phyloP scores from a whole-genome alignment of 257 asterid species.

The Linderniella brevidens region DNA sequence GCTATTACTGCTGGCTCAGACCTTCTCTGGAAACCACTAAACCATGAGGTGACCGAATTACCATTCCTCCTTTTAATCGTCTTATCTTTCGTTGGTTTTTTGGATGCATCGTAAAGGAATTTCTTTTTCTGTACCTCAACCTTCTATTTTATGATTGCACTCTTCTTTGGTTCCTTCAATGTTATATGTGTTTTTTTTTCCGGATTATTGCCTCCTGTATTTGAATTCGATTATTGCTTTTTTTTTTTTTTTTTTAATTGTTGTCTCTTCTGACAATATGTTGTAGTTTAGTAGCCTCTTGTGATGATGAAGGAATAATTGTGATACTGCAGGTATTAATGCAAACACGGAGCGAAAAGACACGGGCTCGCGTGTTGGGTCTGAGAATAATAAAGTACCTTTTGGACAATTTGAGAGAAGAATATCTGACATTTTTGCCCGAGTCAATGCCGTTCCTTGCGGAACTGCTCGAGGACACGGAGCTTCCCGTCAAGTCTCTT shows the following conservation, averaged over 20 bases:
- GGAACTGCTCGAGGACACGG: constrained; percentile 76
- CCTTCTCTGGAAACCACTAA: constrained; percentile 87
- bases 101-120: neutral
- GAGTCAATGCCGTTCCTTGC: constrained; percentile 87
- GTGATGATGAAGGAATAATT: too few relatives aligned
- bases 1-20: constrained; percentile 87
- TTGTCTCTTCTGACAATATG: too few relatives aligned
- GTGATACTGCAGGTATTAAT: constrained; percentile 53
- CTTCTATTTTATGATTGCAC: neutral
- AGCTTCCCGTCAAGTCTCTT: constrained; percentile 60
- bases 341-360: constrained; percentile 84
- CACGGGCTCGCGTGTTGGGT: constrained; percentile 60
- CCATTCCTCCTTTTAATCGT: neutral
- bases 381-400: constrained; percentile 49
- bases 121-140: neutral
- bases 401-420: constrained; percentile 73
- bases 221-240: too few relatives aligned
- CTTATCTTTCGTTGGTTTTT: neutral
- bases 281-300: too few relatives aligned
- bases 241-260: too few relatives aligned
- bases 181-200: too few relatives aligned
- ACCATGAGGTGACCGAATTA: constrained; percentile 53
- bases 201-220: too few relatives aligned
- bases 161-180: neutral
- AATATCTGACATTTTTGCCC: constrained; percentile 49